phyloP scores from a whole-genome alignment of 2,329 filamentous ascomycete species.

The Exophiala alcalophila region DNA sequence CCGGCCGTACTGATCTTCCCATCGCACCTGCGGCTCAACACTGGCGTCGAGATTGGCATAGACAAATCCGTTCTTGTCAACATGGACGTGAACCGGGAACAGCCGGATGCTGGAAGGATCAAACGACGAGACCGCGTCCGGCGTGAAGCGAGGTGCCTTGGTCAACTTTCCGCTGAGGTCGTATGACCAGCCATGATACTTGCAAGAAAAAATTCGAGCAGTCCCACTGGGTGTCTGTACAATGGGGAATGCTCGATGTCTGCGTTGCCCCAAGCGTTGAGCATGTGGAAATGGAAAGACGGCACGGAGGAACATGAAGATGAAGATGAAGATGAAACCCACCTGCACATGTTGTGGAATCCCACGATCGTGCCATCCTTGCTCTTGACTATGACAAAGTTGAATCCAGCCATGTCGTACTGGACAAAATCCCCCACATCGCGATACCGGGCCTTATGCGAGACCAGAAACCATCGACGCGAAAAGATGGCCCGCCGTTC shows the following conservation, averaged over 20 bases:
- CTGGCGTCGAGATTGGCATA: slow-evolving; percentile 56
- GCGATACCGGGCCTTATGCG: slow-evolving; percentile 45
- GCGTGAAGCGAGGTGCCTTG: slow-evolving; percentile 56
- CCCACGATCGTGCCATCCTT: slow-evolving; percentile 53
- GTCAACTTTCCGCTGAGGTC: slow-evolving; percentile 56
- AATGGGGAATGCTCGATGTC: slow-evolving; percentile 56
- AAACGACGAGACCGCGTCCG: slow-evolving; percentile 54
- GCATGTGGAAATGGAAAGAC: not conserved
- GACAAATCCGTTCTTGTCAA: slow-evolving; percentile 44
- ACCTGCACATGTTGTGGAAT: slow-evolving; percentile 61
- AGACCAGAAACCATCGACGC: slow-evolving; percentile 47
- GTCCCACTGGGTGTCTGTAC: slow-evolving; percentile 37
- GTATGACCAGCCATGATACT: slow-evolving; percentile 64
- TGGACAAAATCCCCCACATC: slow-evolving; percentile 45
- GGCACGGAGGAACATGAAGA: not conserved
- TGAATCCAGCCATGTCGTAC: slow-evolving; percentile 45
- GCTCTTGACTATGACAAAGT: slow-evolving; percentile 54
- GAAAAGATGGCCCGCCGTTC: slow-evolving; percentile 50
- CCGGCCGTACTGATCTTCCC: slow-evolving; percentile 19
- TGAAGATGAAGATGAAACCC: not conserved
- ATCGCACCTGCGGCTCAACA: slow-evolving; percentile 14
- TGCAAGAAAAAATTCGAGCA: slow-evolving; percentile 48
- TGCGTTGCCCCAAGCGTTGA: slow-evolving; percentile 1
- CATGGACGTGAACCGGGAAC: slow-evolving; percentile 35
- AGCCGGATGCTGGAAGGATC: slow-evolving; percentile 56